Evolutionary conservation across 1,139 yeast genomes (phyloP), one percentile per base, ranked within the genome.

Genomic region (Candida sp.): DNA sequence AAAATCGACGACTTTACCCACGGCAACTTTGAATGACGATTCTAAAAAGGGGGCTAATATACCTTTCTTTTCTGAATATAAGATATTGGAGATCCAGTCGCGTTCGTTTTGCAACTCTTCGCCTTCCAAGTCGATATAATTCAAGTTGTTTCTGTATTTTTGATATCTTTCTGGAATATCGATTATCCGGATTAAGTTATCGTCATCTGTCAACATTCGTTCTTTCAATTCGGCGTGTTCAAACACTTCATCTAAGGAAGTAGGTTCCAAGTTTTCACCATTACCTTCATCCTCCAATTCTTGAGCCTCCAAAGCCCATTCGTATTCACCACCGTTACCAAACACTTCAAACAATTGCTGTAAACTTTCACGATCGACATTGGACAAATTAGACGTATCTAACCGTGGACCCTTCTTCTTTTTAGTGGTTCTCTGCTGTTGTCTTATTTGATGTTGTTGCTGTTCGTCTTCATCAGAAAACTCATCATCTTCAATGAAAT

Each of bases 261-360:
- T 72, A 45, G 84, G 84, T 46, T 77, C 77, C 49, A 77, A 75
- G 29, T 76, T 69, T 36, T 74, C 77, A 8, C 77, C 79, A 47
- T 70, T 76, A 41, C 80, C 80, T 38, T 76, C 81, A 45, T 77
- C 84, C 51, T 76, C 83, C 47, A 82, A 84, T 52, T 84, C 87
- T 65, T 89, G 96, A 30, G 90, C 91, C 56, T 89, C 97, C 47
- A 95, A 73, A 3, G 99, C 99, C 98, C 98, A 93, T 49, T 89
- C 97, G 64, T 93, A 93, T 61, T 91, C 98, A 48, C 85, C 93
- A 39, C 99, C 99, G 62, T 90, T 95, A 49, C 99, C 99, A 60
- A 93, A 93, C 8, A 93, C 91, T 63, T 93, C 99, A 58, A 83
- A 90, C 56, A 93, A 79, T 61, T 93, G 98, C 55, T 89, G 95